Percentiles rank a stretch among this genome's conserved stretches.
These are phyloP conservation scores for Verbena officinalis DNA, from an alignment of 257 asterid genomes.

Conservation along the genomic window DNA sequence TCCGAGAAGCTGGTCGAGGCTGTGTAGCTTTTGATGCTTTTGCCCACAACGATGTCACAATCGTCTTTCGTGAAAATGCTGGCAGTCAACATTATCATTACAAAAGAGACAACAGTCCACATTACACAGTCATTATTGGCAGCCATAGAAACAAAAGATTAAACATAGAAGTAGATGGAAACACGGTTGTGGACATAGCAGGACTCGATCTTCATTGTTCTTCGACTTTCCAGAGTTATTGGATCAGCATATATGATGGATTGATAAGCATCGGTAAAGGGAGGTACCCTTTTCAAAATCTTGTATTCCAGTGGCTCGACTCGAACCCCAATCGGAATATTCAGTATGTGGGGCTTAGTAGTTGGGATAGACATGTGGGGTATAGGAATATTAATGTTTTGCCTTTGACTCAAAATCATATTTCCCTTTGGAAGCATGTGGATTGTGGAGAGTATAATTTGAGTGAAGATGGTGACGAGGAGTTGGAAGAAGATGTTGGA, in stretches of 20 bases:
- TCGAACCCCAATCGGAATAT: constrained; percentile 81
- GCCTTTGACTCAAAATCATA: constrained; percentile 82
- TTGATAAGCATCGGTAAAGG: constrained; percentile 96
- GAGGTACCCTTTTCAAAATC: constrained; percentile 94
- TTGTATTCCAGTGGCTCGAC: constrained; percentile 93
- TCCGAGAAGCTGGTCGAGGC: constrained; percentile 95
- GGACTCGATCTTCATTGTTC: constrained; percentile 84
- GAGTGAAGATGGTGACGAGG: constrained; percentile 64
- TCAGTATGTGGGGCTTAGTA: constrained; percentile 93
- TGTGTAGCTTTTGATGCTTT: constrained; percentile 98
- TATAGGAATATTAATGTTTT: constrained; percentile 82
- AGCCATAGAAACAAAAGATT: constrained; percentile 90
- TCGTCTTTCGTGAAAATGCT: constrained; percentile 89
- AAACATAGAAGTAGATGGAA: constrained; percentile 84
- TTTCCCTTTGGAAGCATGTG: constrained; percentile 89
- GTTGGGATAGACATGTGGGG: constrained; percentile 98
- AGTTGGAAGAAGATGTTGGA: constrained; percentile 53
- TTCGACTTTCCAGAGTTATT: constrained; percentile 89
- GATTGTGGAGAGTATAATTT: constrained; percentile 55
- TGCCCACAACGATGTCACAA: constrained; percentile 90
- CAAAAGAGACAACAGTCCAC: constrained; percentile 91
- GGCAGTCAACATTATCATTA: constrained; percentile 98
- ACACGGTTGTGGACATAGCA: constrained; percentile 78
- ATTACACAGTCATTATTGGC: constrained; percentile 93
- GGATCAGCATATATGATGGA: constrained; percentile 93